Evolutionary conservation across 768 basidiomycete genomes (phyloP), one percentile per base, ranked within the genome.

Genomic region (Mycena sanguinolenta): DNA sequence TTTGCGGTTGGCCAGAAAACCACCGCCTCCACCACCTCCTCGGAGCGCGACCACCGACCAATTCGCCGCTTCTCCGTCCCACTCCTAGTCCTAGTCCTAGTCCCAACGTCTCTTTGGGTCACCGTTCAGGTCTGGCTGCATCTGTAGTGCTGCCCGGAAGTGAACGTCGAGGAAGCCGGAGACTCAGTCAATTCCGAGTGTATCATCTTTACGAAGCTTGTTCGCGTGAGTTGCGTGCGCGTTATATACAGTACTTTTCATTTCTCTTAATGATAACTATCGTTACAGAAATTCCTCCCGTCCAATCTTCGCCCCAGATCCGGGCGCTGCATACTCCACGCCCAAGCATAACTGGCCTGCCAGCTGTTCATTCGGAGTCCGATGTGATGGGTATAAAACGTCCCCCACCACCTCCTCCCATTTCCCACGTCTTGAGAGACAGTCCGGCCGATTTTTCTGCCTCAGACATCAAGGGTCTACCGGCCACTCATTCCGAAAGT

Each of bases 11-110:
- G 87, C 84, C 70, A 85, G 89, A 58, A 84, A 86, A 3, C 90
- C 91, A 0, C 89, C 88, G 0, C 91, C 91, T 0, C 91, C 83
- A 0, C 78, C 84, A 32, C 79, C 84, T 7, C 79, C 80, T n/a
- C 82, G 39, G 39, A 39, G 39, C 39, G 39, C 83, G 3, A 84
- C n/a, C 84, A 2, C 83, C 86, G 21, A 72, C 77, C 21, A 79
- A 80, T 28, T 86, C 89, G 0, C 89, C 89, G 23, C 80, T 87
- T n/a, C 75, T 89, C 63, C 84, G 87, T 19, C 89, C 90, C 0
- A 84, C 87, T 30, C 44, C 32, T 34, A 57, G 49, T 53, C 23
- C 59, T 23, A 71, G 57, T 30, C 44, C 32, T 34, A 57, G 49
- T 53, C 23, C 59, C 30, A 71, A 58, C 75, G 75, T 27, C 21